A percentile compares a stretch with the other conserved stretches of the same genome.
phyloP scores from a whole-genome alignment of 2,329 filamentous ascomycete genomes.

The Chlorencoelia australis region DNA sequence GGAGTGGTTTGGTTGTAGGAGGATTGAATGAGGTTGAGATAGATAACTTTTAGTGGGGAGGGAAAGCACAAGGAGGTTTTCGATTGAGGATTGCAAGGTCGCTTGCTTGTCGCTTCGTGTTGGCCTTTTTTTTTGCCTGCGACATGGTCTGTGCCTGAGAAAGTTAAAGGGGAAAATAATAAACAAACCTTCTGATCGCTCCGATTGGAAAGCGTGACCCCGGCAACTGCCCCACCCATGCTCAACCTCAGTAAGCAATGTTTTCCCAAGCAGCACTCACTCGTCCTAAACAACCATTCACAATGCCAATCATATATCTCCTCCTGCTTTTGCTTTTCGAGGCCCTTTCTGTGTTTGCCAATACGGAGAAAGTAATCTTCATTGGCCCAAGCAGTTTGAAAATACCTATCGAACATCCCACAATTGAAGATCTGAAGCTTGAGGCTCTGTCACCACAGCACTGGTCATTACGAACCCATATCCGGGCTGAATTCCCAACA shows the following conservation, averaged over 20 bases:
- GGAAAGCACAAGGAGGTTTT: slow-evolving; percentile 5
- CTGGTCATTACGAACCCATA: slow-evolving; percentile 47
- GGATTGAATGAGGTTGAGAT: slow-evolving; percentile 10
- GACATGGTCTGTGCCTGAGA: too few relatives aligned
- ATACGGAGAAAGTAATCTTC: slow-evolving; percentile 90
- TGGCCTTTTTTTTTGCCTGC: too few relatives aligned
- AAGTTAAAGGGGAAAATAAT: too few relatives aligned
- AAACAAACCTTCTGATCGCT: too few relatives aligned
- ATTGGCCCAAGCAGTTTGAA: slow-evolving; percentile 52
- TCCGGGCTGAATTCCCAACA: slow-evolving; percentile 60
- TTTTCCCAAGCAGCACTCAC: too few relatives aligned
- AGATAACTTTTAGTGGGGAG: slow-evolving; percentile 17
- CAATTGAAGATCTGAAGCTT: slow-evolving; percentile 51
- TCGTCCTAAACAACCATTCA: too few relatives aligned
- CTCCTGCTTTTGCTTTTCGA: slow-evolving; percentile 15
- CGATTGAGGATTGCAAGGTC: slow-evolving; percentile 10
- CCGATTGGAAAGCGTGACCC: too few relatives aligned
- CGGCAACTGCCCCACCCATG: too few relatives aligned
- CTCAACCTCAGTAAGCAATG: too few relatives aligned
- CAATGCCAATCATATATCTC: slow-evolving; percentile 11
- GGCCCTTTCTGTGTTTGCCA: slow-evolving; percentile 41
- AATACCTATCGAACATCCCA: slow-evolving; percentile 45
- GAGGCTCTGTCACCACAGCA: slow-evolving; percentile 50
- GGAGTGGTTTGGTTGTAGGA: slow-evolving; percentile 8
- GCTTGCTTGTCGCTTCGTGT: too few relatives aligned